Evolutionary conservation across 2,329 filamentous ascomycete species (phyloP), one percentile per base, ranked within the genome.

Genomic region (Aspergillus proliferans): DNA sequence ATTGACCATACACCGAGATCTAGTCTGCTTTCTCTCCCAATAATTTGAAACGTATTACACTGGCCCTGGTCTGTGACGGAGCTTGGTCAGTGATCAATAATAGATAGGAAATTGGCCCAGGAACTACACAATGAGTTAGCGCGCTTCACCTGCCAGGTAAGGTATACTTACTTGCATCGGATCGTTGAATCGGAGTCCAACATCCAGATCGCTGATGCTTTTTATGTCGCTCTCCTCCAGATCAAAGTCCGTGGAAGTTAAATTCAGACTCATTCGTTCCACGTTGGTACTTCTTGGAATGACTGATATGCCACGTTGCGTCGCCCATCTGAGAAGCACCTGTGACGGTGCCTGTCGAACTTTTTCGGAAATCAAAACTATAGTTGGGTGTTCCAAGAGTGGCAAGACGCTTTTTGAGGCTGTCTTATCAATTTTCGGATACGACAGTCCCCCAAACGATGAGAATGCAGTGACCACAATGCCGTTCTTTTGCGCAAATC

Each of bases 271-370:
- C 43, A 59, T 43, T 15, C 59, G 49, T 51, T 65, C 74, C 53
- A 78, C 71, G 69, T 76, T 76, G 65, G 80, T 85, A 55, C 80
- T 85, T 81, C 92, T 92, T 59, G 87, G 88, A 60, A 93, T 93
- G 59, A 93, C 86, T 43, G 87, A 86, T 49, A 93, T 76, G 28
- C 83, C 83, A 45, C 86, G 80, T 77, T 94, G 88, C 14, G 89
- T 94, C 19, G 88, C 83, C 90, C 90, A 95, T 60, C 89, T 81
- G 58, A 95, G 78, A 52, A 95, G 78, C 24, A 95, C 78, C 78
- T 95, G 89, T 14, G 87, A 86, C 6, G 88, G 78, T 7, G 84
- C 83, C 76, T 86, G 88, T 67, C 74, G 74, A 64, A 88, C 76
- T 75, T 87, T 89, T 61, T 77, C 69, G 15, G 88, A 84, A 53